Evolutionary conservation across 108 stramenopile genomes (phyloP).

Genomic region (Nitzschia sp.): DNA sequence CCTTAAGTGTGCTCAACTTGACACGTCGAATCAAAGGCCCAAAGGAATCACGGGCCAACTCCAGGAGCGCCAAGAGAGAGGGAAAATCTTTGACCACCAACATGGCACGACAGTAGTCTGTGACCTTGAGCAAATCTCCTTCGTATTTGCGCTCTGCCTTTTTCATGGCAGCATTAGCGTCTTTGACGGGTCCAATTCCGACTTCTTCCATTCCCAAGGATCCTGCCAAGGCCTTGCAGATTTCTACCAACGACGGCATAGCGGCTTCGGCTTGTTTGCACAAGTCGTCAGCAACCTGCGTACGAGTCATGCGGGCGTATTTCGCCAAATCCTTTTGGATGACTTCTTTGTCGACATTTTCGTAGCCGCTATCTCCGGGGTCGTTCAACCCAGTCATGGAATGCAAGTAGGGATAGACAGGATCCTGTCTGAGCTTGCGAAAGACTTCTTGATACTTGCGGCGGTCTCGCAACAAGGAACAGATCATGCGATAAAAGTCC

Average conservation of each 20-base stretch:
- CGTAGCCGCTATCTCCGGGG: constrained; percentile 72
- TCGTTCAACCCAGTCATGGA: constrained; percentile 83
- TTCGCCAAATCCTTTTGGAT: constrained; percentile 59
- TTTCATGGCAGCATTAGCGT: constrained; percentile 64
- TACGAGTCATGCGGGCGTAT: constrained; percentile 59
- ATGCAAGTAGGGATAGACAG: constrained; percentile 81
- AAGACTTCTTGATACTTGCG: constrained; percentile 86
- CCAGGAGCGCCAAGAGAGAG: constrained; percentile 76
- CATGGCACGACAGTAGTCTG: constrained; percentile 81
- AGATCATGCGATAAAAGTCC: constrained; percentile 89
- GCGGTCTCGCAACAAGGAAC: constrained; percentile 69
- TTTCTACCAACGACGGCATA: constrained; percentile 72
- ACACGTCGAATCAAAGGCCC: constrained; percentile 86
- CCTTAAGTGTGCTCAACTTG: constrained; percentile 75
- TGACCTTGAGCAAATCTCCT: constrained; percentile 82
- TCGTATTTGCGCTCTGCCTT: constrained; percentile 87
- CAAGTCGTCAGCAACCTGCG: constrained; percentile 61
- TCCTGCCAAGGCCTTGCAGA: constrained; percentile 86
- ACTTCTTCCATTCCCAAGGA: constrained; percentile 85
- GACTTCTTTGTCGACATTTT: constrained; percentile 67
- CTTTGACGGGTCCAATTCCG: constrained; percentile 83
- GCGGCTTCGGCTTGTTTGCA: constrained; percentile 64
- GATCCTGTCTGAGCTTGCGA: constrained; percentile 74
- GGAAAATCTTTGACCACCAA: constrained; percentile 86
- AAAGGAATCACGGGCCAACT: constrained; percentile 81